phyloP scores from a whole-genome alignment of 192 early-diverging fungal species.

The Entomortierella beljakovae region DNA sequence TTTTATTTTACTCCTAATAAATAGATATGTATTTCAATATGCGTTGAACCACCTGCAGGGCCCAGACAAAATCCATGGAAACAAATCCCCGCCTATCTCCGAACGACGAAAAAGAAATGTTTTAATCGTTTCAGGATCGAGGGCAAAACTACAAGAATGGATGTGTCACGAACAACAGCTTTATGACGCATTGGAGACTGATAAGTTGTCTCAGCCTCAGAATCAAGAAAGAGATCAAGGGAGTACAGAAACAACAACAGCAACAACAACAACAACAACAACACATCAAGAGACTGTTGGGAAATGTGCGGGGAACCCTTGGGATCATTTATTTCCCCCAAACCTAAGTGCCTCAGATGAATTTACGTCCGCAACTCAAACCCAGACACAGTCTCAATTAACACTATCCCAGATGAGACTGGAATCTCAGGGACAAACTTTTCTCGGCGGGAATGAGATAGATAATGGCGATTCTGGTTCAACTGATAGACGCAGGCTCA shows the following conservation, averaged over 20 bases:
- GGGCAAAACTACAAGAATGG: not conserved
- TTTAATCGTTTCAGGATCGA: slow-evolving; percentile 22
- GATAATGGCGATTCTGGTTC: not conserved
- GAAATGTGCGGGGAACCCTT: not conserved
- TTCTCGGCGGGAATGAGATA: not conserved
- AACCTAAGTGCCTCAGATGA: not conserved
- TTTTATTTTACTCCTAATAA: not conserved
- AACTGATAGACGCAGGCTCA: too few relatives aligned
- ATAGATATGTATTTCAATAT: slow-evolving; percentile 37
- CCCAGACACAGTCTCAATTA: slow-evolving; percentile 4
- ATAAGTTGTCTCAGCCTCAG: too few relatives aligned
- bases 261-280: not conserved
- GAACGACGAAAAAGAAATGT: not conserved
- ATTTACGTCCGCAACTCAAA: slow-evolving; percentile 24
- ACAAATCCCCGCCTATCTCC: not conserved
- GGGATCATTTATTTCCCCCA: slow-evolving; percentile 25
- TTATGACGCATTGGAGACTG: not conserved
- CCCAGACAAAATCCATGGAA: not conserved
- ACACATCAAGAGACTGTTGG: not conserved
- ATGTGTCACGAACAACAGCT: slow-evolving; percentile 18
- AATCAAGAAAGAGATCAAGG: not conserved
- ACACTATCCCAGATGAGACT: not conserved
- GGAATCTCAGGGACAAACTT: not conserved
- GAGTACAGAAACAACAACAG: not conserved
- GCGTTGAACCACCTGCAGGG: slow-evolving; percentile 29